Base-by-base conservation (phyloP, 2,329 filamentous ascomycete species). In the Metarhizium album region DNA sequence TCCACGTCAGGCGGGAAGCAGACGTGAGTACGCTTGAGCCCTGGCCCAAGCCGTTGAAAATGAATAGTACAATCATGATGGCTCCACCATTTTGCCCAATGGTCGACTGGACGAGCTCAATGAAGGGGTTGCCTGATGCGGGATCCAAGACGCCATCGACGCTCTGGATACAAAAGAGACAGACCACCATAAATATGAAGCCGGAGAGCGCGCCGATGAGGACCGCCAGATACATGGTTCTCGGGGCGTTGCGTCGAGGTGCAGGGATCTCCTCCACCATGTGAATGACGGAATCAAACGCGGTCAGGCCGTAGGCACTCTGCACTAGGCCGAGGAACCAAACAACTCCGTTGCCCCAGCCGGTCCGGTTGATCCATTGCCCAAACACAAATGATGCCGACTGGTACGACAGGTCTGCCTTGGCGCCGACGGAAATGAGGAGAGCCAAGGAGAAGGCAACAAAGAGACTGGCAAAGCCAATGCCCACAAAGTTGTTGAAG, bases 301-400 rank as follows among this genome's bases (percentile, higher is more conserved):
- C 77, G 0, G 75, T 78, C 16, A 79, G 62, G 2, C 59, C 77
- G 50, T 80, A 80, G 0, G 77, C 77, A 1, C 74, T 72, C 55
- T 80, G 77, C 0, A 80, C 68, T 1, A 81, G 70, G 3, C 78
- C 78, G 0, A 74, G 72, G 55, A 81, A 80, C 75, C 75, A 80
- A n/a, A 73, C 71, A 0, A 80, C 72, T 1, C 76, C 76, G 42
- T 77, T 69, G 1, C 65, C 61, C 76, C 76, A 80, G n/a, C 76
- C 75, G 1, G 65, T 68, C 49, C 59, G 54, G 59, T 69, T 69
- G 54, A 68, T 64, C 66, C 76, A 80, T 0, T 57, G 59, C 0
- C 72, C 74, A 48, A 80, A 80, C 1, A 76, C 76, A 52, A 79
- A 80, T 0, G 67, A 65, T 2, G 70, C 69, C 0, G 73, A 65